Percentiles rank a stretch among this genome's conserved stretches.
phyloP scores from a whole-genome alignment of 768 basidiomycete species.

The Russula griseocarnosa region DNA sequence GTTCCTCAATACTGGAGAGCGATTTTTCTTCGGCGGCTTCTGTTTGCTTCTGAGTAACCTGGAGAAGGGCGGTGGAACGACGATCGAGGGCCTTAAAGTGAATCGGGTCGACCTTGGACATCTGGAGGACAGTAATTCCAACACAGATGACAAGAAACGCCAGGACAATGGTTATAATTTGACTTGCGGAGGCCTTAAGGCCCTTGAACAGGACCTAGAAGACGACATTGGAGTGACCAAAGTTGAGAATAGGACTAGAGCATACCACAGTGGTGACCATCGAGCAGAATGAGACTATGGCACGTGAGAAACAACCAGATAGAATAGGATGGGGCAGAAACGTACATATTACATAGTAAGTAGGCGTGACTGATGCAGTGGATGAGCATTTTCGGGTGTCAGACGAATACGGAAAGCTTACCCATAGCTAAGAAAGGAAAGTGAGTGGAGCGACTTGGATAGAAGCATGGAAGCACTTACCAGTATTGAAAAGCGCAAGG shows the following conservation, averaged over 20 bases:
- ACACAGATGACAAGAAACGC: constrained; percentile 88
- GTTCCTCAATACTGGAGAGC: constrained; percentile 68
- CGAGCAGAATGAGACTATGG: constrained; percentile 73
- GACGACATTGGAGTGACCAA: background rate
- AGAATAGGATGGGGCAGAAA: constrained; percentile 4
- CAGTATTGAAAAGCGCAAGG: constrained; percentile 91
- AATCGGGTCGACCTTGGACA: constrained; percentile 89
- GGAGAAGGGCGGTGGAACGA: constrained; percentile 82
- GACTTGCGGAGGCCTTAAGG: constrained; percentile 65
- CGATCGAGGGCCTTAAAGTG: constrained; percentile 77
- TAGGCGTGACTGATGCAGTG: constrained; percentile 61
- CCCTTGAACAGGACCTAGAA: constrained; percentile 82
- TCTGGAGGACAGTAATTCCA: constrained; percentile 92
- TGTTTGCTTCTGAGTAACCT: constrained; percentile 72
- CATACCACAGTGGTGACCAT: constrained; percentile 78
- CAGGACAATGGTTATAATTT: constrained; percentile 88
- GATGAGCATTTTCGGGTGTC: constrained; percentile 31
- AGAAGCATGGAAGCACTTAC: constrained; percentile 38
- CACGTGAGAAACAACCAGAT: constrained; percentile 15
- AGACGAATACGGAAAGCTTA: constrained; percentile 34
- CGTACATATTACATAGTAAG: constrained; percentile 82
- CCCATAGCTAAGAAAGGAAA: constrained; percentile 54
- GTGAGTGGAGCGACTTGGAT: constrained; percentile 17
- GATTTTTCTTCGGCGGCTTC: constrained; percentile 66
- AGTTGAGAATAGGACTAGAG: constrained; percentile 15